Base-by-base conservation (phyloP, 2,329 filamentous ascomycete species). In the Diaporthe sp. region DNA sequence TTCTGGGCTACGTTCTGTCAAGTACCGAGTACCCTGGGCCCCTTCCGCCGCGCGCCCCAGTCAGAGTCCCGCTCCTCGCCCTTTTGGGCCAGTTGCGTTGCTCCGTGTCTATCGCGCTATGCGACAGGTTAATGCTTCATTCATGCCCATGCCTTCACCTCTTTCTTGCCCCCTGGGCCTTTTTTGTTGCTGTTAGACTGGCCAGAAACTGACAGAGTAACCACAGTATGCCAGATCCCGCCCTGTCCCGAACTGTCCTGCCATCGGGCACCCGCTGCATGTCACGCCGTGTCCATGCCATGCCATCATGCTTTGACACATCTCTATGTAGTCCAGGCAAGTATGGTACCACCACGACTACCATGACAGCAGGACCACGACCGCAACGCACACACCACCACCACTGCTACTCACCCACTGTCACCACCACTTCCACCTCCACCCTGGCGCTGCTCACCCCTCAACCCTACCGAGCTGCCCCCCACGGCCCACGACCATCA, bases 101-200 rank as follows among this genome's bases (percentile, higher is more conserved):
- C 47, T 68, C 31, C 31, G 22, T 68, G 31, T 53, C 47, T 70
- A 55, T 70, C 65, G 65, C 65, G 65, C 65, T 70, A 70, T 53
- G 65, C 65, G 65, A 70, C 65, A 70, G 47, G 65, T 55, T 70
- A 70, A 70, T 70, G 49, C 65, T 70, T 55, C 65, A 37, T 70
- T 39, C 65, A 70, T 70, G 49, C 65, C 49, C 47, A 31, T 39
- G 47, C 47, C 12, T 37, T 37, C 15, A 25, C 25, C 51, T 55
- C 22, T 25, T 44, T 39, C 4, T 51, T 44, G 15, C 9, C 13
- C 39, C 37, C n/a, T 25, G 15, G 37, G 12, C 58, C 58, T 49
- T 49, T 63, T 42, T 39, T 4, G 51, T 37, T 39, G 20, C 39
- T 42, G 37, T 15, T 22, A 34, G 42, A 31, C 60, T 47, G 60